phyloP scores from a whole-genome alignment of 23 red algal species.

The Agarophyton chilense region DNA sequence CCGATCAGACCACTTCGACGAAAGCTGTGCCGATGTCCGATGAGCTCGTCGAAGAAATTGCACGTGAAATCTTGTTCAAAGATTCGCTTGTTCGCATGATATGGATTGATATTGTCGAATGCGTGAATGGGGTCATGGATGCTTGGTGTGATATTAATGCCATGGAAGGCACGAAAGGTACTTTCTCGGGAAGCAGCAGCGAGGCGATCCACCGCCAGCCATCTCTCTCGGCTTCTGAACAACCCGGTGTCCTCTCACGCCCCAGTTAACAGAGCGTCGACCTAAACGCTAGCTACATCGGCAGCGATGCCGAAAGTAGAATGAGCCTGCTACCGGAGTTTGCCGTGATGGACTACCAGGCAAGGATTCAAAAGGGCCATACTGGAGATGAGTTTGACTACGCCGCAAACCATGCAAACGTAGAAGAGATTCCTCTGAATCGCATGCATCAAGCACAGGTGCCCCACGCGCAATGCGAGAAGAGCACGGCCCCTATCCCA shows the following conservation, averaged over 20 bases:
- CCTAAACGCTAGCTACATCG: background rate
- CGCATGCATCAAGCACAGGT: background rate
- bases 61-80: conserved; percentile 36
- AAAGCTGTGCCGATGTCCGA: background rate
- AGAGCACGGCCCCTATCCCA: background rate
- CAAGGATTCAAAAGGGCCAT: conserved; percentile 4
- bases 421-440: conserved; percentile 45
- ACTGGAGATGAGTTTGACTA: conserved; percentile 64
- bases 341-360: conserved; percentile 35
- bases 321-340: conserved; percentile 54
- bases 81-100: conserved; percentile 30
- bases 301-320: conserved; percentile 46
- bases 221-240: background rate
- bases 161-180: background rate
- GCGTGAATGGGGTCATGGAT: conserved; percentile 57
- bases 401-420: conserved; percentile 56
- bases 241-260: background rate
- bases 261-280: background rate
- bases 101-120: conserved; percentile 65
- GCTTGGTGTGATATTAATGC: conserved; percentile 44
- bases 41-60: background rate
- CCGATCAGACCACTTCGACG: background rate
- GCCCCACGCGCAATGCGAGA: background rate
- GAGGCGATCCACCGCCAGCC: background rate
- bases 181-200: background rate